Conservation (phyloP, 768 basidiomycete species). For the Phylloporus scabripes region DNA sequence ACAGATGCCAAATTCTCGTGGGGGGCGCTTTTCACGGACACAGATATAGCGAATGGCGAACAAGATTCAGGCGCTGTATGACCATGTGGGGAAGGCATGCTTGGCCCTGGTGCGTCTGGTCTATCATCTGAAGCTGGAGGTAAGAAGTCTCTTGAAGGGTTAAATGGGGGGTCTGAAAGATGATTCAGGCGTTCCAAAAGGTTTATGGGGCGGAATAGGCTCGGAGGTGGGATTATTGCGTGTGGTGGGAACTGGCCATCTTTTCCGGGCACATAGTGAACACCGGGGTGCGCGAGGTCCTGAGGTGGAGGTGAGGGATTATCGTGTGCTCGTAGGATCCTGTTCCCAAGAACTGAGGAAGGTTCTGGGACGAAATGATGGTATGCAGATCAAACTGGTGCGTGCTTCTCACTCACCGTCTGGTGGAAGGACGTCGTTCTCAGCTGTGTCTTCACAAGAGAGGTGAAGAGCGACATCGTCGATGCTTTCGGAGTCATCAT, state of each 20-base stretch:
- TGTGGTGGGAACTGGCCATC: slow-evolving; percentile 13
- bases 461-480: slow-evolving; percentile 20
- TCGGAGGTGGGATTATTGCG: slow-evolving; percentile 21
- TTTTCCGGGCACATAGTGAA: slow-evolving; percentile 14
- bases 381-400: slow-evolving; percentile 5
- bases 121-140: slow-evolving; percentile 3
- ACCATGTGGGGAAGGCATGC: slow-evolving; percentile 22
- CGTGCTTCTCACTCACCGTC: slow-evolving; percentile 35
- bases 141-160: neutral
- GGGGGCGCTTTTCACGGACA: neutral
- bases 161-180: slow-evolving; percentile 4
- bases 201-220: slow-evolving; percentile 31
- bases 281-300: slow-evolving; percentile 14
- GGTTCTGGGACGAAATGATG: slow-evolving; percentile 44
- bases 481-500: slow-evolving; percentile 29
- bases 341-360: slow-evolving; percentile 59
- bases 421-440: slow-evolving; percentile 38
- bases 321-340: slow-evolving; percentile 61
- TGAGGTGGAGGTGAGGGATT: slow-evolving; percentile 69
- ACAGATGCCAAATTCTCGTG: slow-evolving; percentile 1
- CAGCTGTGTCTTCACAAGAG: slow-evolving; percentile 47
- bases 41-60: slow-evolving; percentile 22
- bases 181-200: slow-evolving; percentile 26
- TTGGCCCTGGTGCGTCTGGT: slow-evolving; percentile 1
- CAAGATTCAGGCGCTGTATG: slow-evolving; percentile 43